Evolutionary conservation across 352 stramenopile genomes (phyloP).

Genomic region (Phytophthora rubi): DNA sequence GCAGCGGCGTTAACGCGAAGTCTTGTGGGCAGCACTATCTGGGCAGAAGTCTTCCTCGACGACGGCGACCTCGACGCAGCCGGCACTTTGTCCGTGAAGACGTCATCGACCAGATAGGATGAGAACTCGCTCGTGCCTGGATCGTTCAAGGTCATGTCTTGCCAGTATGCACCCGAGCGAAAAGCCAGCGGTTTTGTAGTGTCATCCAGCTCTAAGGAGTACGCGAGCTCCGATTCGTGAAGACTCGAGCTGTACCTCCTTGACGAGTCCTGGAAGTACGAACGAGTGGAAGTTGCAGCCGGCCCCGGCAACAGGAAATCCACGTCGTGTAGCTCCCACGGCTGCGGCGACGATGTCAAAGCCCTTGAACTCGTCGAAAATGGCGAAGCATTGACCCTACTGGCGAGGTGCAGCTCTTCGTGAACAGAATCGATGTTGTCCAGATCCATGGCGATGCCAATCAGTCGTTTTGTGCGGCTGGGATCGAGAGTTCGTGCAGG

Average conservation of each 20-base stretch:
- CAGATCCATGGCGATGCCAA: conserved; percentile 37
- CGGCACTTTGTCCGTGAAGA: conserved; percentile 15
- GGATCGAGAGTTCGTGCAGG: conserved; percentile 7
- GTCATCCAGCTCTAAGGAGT: conserved; percentile 18
- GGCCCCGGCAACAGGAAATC: conserved; percentile 42
- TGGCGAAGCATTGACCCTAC: conserved; percentile 42
- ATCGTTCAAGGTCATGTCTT: conserved; percentile 24
- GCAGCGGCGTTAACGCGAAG: conserved; percentile 23
- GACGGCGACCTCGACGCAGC: not conserved
- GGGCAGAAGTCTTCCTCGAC: not conserved
- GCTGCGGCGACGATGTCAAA: conserved; percentile 16
- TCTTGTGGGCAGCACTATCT: conserved; percentile 4
- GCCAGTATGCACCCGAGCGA: conserved; percentile 21
- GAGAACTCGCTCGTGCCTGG: conserved; percentile 20
- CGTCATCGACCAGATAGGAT: conserved; percentile 20
- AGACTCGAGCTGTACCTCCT: conserved; percentile 14
- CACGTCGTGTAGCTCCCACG: conserved; percentile 41
- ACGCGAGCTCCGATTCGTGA: conserved; percentile 17
- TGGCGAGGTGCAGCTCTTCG: conserved; percentile 33
- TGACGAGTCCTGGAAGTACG: conserved; percentile 16
- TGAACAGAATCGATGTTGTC: conserved; percentile 39
- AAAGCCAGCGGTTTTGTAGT: conserved; percentile 9
- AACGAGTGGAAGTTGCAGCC: not conserved
- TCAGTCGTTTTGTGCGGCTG: conserved; percentile 4
- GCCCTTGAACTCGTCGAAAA: conserved; percentile 42